These are phyloP conservation scores for Verticillium albo-atrum DNA, from an alignment of 2,329 filamentous ascomycete species.

Conservation along the genomic window DNA sequence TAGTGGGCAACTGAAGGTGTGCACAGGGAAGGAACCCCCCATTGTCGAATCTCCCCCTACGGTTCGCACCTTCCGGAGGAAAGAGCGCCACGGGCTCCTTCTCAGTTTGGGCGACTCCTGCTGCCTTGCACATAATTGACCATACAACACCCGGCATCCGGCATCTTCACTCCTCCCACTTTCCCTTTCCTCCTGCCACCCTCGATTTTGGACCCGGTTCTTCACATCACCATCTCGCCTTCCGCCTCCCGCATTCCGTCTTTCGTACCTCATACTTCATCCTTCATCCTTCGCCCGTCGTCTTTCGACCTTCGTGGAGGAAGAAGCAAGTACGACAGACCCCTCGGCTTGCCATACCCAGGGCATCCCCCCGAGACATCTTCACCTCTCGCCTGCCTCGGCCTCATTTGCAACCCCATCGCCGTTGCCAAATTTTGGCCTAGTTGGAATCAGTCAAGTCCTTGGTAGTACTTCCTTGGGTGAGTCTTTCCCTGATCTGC, in stretches of 20 bases:
- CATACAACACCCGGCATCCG: no score
- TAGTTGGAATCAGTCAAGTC: neutral
- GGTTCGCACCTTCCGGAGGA: neutral
- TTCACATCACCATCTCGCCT: neutral
- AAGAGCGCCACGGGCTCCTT: neutral
- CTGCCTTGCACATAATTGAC: no score
- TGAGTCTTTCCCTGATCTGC: neutral
- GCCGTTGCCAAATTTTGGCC: neutral
- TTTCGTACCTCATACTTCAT: no score
- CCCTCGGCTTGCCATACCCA: neutral
- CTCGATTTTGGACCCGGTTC: neutral
- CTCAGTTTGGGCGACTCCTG: neutral
- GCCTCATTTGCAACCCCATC: neutral
- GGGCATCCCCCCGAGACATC: neutral
- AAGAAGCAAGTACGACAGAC: neutral
- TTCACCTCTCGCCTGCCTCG: neutral
- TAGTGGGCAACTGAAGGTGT: neutral
- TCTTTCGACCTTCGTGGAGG: neutral
- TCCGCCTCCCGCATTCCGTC: neutral
- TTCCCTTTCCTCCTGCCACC: neutral
- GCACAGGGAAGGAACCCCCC: neutral
- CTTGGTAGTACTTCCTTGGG: neutral
- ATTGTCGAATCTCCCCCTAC: neutral
- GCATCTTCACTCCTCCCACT: neutral
- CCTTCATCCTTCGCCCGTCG: no score